Evolutionary conservation across 257 asterid species (phyloP).

Genomic region (Solanum lignicaule): DNA sequence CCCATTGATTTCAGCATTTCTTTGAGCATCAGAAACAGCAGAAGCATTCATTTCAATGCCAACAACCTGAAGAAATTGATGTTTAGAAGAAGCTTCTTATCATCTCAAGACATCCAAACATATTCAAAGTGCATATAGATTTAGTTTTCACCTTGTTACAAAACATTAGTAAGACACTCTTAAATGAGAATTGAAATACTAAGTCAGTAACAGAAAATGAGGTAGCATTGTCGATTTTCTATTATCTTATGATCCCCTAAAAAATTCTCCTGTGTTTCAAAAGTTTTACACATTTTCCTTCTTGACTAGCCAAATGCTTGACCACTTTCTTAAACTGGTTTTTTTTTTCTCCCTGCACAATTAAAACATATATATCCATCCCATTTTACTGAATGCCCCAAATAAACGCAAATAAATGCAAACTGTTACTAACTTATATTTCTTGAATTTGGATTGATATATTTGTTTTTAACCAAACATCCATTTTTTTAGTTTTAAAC

Average conservation of each 20-base stretch:
- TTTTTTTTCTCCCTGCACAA: neutral
- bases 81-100: conserved; percentile 2
- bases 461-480: neutral
- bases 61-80: conserved; percentile 56
- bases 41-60: conserved; percentile 99
- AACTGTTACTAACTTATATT: neutral
- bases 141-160: neutral
- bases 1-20: conserved; percentile 87
- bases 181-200: neutral
- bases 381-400: neutral
- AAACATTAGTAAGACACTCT: neutral
- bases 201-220: conserved; percentile 2
- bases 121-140: neutral
- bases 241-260: neutral
- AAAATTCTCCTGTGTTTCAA: neutral
- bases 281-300: neutral
- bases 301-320: neutral
- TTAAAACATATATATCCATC: neutral
- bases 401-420: neutral
- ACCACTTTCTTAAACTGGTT: neutral
- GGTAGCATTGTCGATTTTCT: neutral
- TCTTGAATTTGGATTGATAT: neutral
- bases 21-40: conserved; percentile 85
- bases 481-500: neutral
- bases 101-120: neutral